Base-by-base conservation (phyloP, 768 basidiomycete species). In the Nidula microcarpa region DNA sequence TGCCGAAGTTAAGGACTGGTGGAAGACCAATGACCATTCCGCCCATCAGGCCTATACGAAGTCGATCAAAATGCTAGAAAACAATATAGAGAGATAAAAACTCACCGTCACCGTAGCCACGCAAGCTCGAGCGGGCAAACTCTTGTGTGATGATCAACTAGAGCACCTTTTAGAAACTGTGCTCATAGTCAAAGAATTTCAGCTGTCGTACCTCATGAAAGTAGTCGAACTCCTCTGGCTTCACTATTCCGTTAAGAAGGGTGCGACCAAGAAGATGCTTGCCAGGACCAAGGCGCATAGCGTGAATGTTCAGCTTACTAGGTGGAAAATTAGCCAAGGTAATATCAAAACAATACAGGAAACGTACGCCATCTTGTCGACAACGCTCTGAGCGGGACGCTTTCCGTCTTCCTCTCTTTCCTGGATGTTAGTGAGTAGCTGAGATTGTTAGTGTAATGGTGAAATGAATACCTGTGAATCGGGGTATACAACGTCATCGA, bases 271-370 rank as follows among this genome's bases (percentile, higher is more conserved):
- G 77, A 9, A 98, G 80, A 62, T 98, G 94, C 66, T 94, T 93
- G 17, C 93, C 94, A 7, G 96, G 96, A 17, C 96, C 96, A 73
- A 95, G 71, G 33, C 94, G 84, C 95, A 98, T 97, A 11, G 92
- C 89, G 63, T 93, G 88, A 45, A 97, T 58, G 59, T 92, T 84
- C 36, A 83, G 36, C 33, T 79, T 84, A 18, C 86, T 87, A 47
- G 4, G 4, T 30, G 23, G 23, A 30, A 30, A 30, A 30, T 30
- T 30, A 30, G 23, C 23, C 23, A 30, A 30, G 23, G 23, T 30
- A 30, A 30, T 30, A 30, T 30, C 23, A 30, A 30, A 30, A 30
- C 4, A 30, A 30, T 30, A 30, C 36, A 81, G 79, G 61, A 79
- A 60, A 57, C 91, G 73, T 84, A 88, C 86, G 90, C 84, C 91